A percentile compares a stretch with the other conserved stretches of the same genome.
Conservation (phyloP, 2,329 filamentous ascomycete species). For the Tolypocladium tropicale region DNA sequence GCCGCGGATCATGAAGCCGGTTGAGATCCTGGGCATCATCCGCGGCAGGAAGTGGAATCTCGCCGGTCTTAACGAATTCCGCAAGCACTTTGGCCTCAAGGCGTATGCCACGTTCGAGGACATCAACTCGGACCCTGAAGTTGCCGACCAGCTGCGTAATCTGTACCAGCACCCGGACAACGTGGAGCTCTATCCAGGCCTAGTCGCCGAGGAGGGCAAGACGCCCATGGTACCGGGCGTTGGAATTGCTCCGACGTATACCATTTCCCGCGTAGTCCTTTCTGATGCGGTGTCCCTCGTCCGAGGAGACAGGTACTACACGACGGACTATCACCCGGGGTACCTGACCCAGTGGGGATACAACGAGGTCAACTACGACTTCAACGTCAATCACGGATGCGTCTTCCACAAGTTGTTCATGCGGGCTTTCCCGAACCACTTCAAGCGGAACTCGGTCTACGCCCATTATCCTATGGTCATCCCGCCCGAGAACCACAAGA, state of each 20-base stretch:
- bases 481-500: slow-evolving; percentile 61
- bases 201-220: slow-evolving; percentile 69
- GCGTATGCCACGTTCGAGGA: slow-evolving; percentile 70
- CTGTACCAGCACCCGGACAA: slow-evolving; percentile 71
- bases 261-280: slow-evolving; percentile 65
- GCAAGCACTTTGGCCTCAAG: slow-evolving; percentile 70
- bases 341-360: slow-evolving; percentile 79
- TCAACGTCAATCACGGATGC: slow-evolving; percentile 67
- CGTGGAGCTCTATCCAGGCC: slow-evolving; percentile 71
- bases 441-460: slow-evolving; percentile 68
- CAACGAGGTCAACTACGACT: slow-evolving; percentile 62
- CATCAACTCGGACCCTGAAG: slow-evolving; percentile 67
- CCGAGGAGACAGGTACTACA: slow-evolving; percentile 70
- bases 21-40: slow-evolving; percentile 73
- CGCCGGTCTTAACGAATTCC: slow-evolving; percentile 74
- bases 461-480: slow-evolving; percentile 68
- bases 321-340: slow-evolving; percentile 62
- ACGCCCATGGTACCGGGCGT: slow-evolving; percentile 63
- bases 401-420: slow-evolving; percentile 79
- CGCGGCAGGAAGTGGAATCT: slow-evolving; percentile 70
- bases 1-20: slow-evolving; percentile 59
- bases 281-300: slow-evolving; percentile 73
- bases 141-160: slow-evolving; percentile 53
- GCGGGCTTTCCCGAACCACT: slow-evolving; percentile 70
- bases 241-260: slow-evolving; percentile 66